Base-by-base conservation (phyloP, 495 filamentous ascomycete genomes). In the Apiosordaria backusii region DNA sequence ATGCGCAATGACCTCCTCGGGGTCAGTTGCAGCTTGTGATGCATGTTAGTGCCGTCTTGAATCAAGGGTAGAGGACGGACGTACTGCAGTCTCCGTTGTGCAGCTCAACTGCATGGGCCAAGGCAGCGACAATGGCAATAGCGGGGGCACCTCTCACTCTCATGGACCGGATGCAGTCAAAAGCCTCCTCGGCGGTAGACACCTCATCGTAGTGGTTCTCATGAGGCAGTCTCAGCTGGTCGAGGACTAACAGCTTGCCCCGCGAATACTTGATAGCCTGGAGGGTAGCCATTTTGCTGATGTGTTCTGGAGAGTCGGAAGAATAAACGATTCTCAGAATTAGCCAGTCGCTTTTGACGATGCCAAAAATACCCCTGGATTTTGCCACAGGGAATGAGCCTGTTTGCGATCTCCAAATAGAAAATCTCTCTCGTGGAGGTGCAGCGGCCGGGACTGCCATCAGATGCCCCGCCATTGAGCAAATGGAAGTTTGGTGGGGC, bases 101-200 rank as follows among this genome's bases (percentile, higher is more conserved):
- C 23, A 93, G 72, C 70, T 92, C 91, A 15, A 95, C 89, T 5
- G 91, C 92, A 35, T 97, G 85, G 5, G 89, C 88, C 45, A 99
- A 86, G 6, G 92, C 92, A 24, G 96, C 95, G 18, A 99, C 95
- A 62, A 99, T 97, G 40, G 96, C 95, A 72, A 99, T 99, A 52
- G 96, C 95, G 21, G 95, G 95, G 15, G 95, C 95, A 27, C 74
- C 74, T 65, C 74, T 68, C 23, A 97, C 94, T 65, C 92, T 87
- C 95, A 99, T 99, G 21, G 90, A 84, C 74, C 90, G 90, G 75
- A 99, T 99, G 60, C 92, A 91, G 75, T 93, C 85, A 84, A 93
- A 98, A 18, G 90, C 95, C 79, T 97, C 91, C 68, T 92, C 84
- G 68, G 86, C 85, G 15, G 88, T 89, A 16, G 76, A 80, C 60